phyloP scores from a whole-genome alignment of 257 asterid genomes.

The Nicotiana knightiana region DNA sequence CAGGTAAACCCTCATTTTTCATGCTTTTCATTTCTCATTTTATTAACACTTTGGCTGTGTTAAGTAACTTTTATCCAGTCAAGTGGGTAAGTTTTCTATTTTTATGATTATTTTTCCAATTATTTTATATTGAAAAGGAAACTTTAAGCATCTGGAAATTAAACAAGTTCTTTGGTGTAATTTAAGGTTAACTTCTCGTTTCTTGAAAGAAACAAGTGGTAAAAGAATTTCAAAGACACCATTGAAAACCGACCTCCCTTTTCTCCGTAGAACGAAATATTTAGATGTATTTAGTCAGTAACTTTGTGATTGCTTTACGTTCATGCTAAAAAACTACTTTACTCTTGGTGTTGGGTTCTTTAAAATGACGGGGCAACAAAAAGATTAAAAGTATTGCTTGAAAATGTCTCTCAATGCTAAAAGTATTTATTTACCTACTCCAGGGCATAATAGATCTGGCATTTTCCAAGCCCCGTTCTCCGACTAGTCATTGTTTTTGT shows the following conservation, averaged over 20 bases:
- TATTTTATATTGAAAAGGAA: background rate
- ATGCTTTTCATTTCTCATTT: background rate
- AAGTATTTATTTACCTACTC: background rate
- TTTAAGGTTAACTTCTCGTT: background rate
- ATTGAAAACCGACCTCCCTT: background rate
- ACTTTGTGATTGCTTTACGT: background rate
- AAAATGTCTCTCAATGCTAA: too few species aligned
- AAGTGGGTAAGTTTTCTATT: background rate
- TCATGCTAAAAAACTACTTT: background rate
- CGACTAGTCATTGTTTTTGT: conserved; percentile 75
- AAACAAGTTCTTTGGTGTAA: background rate
- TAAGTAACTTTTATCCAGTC: background rate
- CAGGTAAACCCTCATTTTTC: conserved; percentile 50
- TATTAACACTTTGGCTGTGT: background rate
- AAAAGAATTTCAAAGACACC: background rate
- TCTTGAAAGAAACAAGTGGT: background rate
- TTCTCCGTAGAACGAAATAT: background rate
- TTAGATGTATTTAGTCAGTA: background rate
- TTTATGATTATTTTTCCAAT: background rate
- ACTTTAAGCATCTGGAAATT: background rate
- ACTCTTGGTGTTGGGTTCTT: background rate
- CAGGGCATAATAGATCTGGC: conserved; percentile 87
- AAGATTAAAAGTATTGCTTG: too few species aligned
- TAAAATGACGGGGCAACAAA: too few species aligned
- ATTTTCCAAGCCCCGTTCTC: conserved; percentile 65